phyloP scores from a whole-genome alignment of 176 grass and related monocot genomes.

The Tillandsia leiboldiana region DNA sequence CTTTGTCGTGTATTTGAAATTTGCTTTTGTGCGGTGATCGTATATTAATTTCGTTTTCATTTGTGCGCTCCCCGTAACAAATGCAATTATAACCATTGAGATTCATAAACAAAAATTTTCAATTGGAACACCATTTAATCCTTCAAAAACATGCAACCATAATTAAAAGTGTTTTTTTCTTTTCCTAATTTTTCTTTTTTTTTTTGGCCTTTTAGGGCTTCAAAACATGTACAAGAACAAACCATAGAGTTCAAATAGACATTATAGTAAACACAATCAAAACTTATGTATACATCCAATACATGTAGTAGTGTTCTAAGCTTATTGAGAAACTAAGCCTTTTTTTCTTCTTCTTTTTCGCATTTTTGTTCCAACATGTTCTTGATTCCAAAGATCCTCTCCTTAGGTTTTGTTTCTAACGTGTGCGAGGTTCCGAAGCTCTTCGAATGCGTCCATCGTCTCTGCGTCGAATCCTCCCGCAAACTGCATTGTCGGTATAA shows the following conservation, averaged over 20 bases:
- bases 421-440: slow-evolving; percentile 85
- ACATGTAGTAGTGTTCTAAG: slow-evolving; percentile 1
- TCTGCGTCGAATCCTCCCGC: slow-evolving; percentile 86
- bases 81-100: no score
- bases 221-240: neutral
- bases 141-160: no score
- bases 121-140: no score
- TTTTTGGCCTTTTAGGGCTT: neutral
- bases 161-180: no score
- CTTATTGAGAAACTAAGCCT: slow-evolving; percentile 87
- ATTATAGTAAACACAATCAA: neutral
- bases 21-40: no score
- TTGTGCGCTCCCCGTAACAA: no score
- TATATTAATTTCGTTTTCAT: no score
- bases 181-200: neutral
- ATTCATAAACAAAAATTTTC: no score
- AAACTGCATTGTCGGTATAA: slow-evolving; percentile 41
- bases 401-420: slow-evolving; percentile 64
- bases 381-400: neutral
- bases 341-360: neutral
- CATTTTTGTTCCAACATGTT: neutral
- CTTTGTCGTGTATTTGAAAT: no score
- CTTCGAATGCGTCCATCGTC: slow-evolving; percentile 95
- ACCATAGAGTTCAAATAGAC: neutral
- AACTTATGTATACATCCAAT: neutral